Evolutionary conservation across 352 stramenopile genomes (phyloP).

Genomic region (Elongisporangium prolatum): DNA sequence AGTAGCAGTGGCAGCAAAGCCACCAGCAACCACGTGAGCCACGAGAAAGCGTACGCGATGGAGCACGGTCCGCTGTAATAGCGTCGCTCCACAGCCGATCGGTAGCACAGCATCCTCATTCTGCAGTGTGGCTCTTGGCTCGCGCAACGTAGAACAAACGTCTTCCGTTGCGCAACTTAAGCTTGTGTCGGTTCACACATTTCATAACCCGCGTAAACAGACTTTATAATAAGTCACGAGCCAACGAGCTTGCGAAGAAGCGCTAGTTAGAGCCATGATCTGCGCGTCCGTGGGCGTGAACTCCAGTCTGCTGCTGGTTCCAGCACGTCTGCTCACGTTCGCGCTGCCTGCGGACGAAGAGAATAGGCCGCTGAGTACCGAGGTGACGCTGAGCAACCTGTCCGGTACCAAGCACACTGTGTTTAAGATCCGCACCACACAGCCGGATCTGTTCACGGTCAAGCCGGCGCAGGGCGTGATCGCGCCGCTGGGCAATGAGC

Average conservation of each 20-base stretch:
- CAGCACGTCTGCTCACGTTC: conserved; percentile 53
- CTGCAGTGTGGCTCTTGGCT: neutral
- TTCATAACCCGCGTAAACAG: no score
- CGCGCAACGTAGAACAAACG: neutral
- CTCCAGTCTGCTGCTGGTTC: conserved; percentile 73
- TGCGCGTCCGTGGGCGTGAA: conserved; percentile 60
- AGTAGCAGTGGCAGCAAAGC: conserved; percentile 52
- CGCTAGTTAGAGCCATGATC: conserved; percentile 36
- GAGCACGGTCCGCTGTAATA: conserved; percentile 58
- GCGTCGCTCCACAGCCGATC: conserved; percentile 39
- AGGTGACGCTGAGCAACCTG: conserved; percentile 60
- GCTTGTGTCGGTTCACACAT: no score
- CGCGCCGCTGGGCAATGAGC: conserved; percentile 21
- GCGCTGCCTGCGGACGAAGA: conserved; percentile 6
- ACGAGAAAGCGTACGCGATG: conserved; percentile 41
- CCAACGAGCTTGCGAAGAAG: neutral
- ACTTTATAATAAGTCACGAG: no score
- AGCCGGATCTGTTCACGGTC: conserved; percentile 72
- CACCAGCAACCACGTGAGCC: conserved; percentile 30
- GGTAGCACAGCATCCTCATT: conserved; percentile 51
- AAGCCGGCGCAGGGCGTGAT: conserved; percentile 61
- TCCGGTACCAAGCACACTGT: conserved; percentile 51
- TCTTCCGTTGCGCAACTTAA: neutral
- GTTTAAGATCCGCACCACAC: conserved; percentile 76
- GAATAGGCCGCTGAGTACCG: conserved; percentile 4